phyloP scores from a whole-genome alignment of 129 eudicot genomes.

The Chrysanthemum seticuspe region DNA sequence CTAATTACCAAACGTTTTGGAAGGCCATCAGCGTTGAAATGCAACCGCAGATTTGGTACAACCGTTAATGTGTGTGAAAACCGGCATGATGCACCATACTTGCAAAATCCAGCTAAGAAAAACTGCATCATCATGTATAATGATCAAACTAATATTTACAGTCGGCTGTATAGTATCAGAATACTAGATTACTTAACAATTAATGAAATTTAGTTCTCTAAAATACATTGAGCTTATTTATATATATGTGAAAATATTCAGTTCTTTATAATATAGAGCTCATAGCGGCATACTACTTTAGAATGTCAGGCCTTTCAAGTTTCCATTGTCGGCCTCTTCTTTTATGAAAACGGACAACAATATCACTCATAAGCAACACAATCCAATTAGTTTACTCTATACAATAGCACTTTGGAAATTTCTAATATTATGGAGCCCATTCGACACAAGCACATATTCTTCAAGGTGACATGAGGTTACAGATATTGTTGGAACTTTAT shows the following conservation, averaged over 20 bases:
- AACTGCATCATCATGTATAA: constrained; percentile 31
- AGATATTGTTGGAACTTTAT: too few relatives aligned
- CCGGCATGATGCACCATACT: constrained; percentile 40
- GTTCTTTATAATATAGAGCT: background rate
- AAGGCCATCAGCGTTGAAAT: constrained; percentile 39
- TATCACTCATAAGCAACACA: background rate
- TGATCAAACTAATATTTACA: background rate
- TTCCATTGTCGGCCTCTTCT: background rate
- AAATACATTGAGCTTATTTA: background rate
- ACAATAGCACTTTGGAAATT: background rate
- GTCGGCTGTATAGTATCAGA: background rate
- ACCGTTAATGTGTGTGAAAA: constrained; percentile 28
- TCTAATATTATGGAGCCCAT: background rate
- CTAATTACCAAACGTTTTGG: constrained; percentile 50
- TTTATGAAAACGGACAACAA: background rate
- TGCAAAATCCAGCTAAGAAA: constrained; percentile 41
- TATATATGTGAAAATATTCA: background rate
- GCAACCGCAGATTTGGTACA: background rate
- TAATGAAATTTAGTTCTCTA: too few relatives aligned
- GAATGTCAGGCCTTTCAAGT: background rate
- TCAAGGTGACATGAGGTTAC: background rate
- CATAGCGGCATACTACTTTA: background rate
- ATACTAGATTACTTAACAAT: background rate
- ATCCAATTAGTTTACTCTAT: background rate
- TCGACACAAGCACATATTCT: background rate